Conservation (phyloP, 805 yeast species). For the Zygosaccharomyces bailii region DNA sequence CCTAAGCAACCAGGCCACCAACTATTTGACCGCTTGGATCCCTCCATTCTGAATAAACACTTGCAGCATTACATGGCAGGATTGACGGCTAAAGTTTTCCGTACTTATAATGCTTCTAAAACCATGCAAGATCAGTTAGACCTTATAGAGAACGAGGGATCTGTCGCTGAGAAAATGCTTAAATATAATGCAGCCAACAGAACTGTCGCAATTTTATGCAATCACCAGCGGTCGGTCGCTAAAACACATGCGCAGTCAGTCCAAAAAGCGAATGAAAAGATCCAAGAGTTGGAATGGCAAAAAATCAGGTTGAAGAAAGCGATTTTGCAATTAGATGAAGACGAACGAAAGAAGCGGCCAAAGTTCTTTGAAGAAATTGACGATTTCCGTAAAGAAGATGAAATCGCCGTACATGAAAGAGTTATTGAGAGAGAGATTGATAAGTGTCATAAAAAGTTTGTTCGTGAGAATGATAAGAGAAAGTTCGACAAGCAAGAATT, state of each 20-base stretch:
- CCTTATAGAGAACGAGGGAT: constrained; percentile 78
- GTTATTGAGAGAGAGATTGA: constrained; percentile 65
- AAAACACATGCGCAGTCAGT: constrained; percentile 81
- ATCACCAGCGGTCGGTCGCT: constrained; percentile 90
- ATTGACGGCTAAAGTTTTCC: constrained; percentile 91
- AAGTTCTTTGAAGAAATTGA: constrained; percentile 65
- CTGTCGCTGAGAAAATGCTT: constrained; percentile 82
- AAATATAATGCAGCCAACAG: constrained; percentile 92
- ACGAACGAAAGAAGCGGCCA: constrained; percentile 46
- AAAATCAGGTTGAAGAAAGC: constrained; percentile 69
- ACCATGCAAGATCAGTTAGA: constrained; percentile 96
- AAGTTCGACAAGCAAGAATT: constrained; percentile 53
- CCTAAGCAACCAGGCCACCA: constrained; percentile 93
- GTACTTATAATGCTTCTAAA: constrained; percentile 94
- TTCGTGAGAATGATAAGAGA: constrained; percentile 73
- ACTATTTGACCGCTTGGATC: constrained; percentile 85
- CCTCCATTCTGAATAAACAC: constrained; percentile 76
- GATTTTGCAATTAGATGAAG: constrained; percentile 62
- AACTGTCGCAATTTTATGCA: constrained; percentile 92
- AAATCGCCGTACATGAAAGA: constrained; percentile 52
- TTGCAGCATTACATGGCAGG: constrained; percentile 90
- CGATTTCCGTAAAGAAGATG: constrained; percentile 63
- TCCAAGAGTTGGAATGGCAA: constrained; percentile 82
- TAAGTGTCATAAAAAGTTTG: constrained; percentile 59
- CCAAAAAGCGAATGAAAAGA: constrained; percentile 69